A percentile compares a stretch with the other conserved stretches of the same genome.
Evolutionary conservation across 176 grass and related monocot species (phyloP).

Genomic region (Oryza officinalis): DNA sequence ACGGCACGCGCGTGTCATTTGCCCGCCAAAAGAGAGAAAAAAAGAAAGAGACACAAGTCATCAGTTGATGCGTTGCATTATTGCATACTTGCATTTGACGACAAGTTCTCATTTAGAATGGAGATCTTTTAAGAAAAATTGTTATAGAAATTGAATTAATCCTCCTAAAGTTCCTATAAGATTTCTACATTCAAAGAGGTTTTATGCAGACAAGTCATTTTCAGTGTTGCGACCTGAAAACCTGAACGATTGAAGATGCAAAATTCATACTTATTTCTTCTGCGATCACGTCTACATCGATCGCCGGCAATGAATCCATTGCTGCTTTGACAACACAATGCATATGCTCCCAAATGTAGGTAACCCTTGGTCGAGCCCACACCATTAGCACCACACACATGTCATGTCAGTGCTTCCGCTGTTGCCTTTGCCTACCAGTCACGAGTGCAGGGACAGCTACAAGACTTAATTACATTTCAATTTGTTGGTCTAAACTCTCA

Average conservation of each 20-base stretch:
- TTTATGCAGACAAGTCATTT: not conserved
- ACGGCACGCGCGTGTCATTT: no score
- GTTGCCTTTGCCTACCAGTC: not conserved
- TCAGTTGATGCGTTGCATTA: no score
- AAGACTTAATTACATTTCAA: not conserved
- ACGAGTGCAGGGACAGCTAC: not conserved
- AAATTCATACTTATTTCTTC: not conserved
- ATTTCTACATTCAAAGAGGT: not conserved
- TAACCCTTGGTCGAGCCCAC: not conserved
- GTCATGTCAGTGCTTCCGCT: constrained; percentile 8
- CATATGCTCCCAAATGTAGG: not conserved
- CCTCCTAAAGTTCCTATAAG: not conserved
- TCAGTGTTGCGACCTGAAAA: no score
- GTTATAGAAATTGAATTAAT: no score
- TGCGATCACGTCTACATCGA: not conserved
- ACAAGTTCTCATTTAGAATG: no score
- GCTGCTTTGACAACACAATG: constrained; percentile 7
- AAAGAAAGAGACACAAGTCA: no score
- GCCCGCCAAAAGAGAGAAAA: no score
- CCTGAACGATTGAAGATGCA: not conserved
- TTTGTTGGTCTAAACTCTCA: not conserved
- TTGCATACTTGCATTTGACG: no score
- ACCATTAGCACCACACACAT: constrained; percentile 10
- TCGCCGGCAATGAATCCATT: not conserved
- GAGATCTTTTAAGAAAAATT: no score